Evolutionary conservation across 139 green algal species (phyloP), one percentile per base, ranked within the genome.

Genomic region (Limnomonas spitsbergensis): DNA sequence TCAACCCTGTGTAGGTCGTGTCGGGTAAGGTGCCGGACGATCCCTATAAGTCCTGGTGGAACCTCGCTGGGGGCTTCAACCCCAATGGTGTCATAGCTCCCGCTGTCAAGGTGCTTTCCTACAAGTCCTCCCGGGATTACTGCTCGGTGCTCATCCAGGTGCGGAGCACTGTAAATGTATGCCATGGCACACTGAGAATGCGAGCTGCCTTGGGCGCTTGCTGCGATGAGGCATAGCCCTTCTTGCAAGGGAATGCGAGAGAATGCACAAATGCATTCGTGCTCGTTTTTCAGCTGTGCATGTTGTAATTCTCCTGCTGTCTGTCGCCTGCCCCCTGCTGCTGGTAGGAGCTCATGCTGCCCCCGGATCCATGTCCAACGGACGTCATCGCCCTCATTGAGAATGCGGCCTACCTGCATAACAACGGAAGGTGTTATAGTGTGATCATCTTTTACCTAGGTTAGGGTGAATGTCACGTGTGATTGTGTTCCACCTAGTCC

Each of bases 341-440:
- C n/a, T n/a, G n/a, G 40, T 76, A 89, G 85, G 86, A 90, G 69
- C 38, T 82, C 37, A 81, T 87, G 3, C 37, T 89, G 7, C 83
- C 86, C 0, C 86, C 86, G 0, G n/a, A 54, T 32, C 66, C 72
- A n/a, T 83, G 80, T 61, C 84, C 86, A n/a, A 39, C 74, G 26
- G 38, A 68, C 0, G 83, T 88, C 7, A 26, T 36, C 0, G 7
- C 2, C 3, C 29, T 85, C 40, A 76, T 89, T 42, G 42, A 53
- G 0, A 34, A 31, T 20, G 86, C 84, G 1, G 56, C 69, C 4
- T 56, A 77, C 24, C 47, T 69, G 7, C 86, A 90, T 67, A 86
- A 85, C n/a, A 73, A 56, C 1, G 79, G 81, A 20, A 24, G 73
- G 32, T n/a, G n/a, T n/a, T n/a, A n/a, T n/a, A n/a, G n/a, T n/a